These are phyloP conservation scores for Tetracladium setigerum DNA, from an alignment of 495 filamentous ascomycete genomes.

Conservation along the genomic window DNA sequence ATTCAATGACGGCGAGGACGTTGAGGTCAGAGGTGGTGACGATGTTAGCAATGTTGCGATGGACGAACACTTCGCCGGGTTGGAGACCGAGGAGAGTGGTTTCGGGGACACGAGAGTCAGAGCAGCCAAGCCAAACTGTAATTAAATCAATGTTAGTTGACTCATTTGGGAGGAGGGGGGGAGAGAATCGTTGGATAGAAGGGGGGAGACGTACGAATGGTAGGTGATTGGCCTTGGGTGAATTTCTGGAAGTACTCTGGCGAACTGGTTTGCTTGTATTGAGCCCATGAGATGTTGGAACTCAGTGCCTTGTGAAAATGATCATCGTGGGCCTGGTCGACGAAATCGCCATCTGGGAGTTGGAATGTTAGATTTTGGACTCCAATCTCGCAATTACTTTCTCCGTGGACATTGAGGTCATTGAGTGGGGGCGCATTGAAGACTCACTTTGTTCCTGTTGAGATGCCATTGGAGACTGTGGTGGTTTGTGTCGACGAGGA, in stretches of 20 bases:
- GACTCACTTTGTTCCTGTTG: too few relatives aligned
- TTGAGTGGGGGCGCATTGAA: too few relatives aligned
- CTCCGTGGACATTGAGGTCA: too few relatives aligned
- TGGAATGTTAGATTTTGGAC: too few relatives aligned
- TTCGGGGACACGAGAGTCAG: slow-evolving; percentile 82
- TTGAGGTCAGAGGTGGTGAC: slow-evolving; percentile 70
- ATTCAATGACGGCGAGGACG: slow-evolving; percentile 74
- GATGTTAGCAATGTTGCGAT: slow-evolving; percentile 93
- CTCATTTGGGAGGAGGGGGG: slow-evolving; percentile 1
- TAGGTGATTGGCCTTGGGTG: slow-evolving; percentile 59
- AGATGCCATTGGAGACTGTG: too few relatives aligned
- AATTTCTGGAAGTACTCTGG: slow-evolving; percentile 67
- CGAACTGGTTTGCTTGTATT: slow-evolving; percentile 54
- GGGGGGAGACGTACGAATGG: slow-evolving; percentile 48
- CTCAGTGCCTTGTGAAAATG: slow-evolving; percentile 46
- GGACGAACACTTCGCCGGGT: slow-evolving; percentile 86
- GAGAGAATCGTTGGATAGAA: slow-evolving; percentile 19
- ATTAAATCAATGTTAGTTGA: not conserved
- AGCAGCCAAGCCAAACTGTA: slow-evolving; percentile 83
- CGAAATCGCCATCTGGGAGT: too few relatives aligned
- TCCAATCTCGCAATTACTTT: too few relatives aligned
- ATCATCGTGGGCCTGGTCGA: slow-evolving; percentile 15
- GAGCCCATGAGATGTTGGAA: slow-evolving; percentile 67
- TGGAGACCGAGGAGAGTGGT: slow-evolving; percentile 73
- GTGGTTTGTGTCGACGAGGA: too few relatives aligned